Conservation (phyloP, 441 rosid species). For the Lagerstroemia fauriei region DNA sequence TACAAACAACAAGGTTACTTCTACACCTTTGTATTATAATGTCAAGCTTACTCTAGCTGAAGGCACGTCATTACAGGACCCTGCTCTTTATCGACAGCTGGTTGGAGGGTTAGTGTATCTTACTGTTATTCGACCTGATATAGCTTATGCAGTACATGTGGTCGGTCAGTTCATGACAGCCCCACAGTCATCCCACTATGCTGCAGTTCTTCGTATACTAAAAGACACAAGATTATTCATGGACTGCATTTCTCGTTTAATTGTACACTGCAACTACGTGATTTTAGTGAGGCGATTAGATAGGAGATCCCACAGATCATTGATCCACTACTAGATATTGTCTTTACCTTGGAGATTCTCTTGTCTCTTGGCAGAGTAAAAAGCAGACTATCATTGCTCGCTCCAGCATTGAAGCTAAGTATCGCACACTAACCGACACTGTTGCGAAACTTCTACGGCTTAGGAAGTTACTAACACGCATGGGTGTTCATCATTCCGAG, state of each 20-base stretch:
- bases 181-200: neutral
- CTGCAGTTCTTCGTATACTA: neutral
- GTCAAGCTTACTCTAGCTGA: too few relatives aligned
- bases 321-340: neutral
- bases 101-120: neutral
- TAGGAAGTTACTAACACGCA: neutral
- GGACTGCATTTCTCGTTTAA: neutral
- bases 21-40: neutral
- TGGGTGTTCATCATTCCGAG: neutral
- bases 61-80: neutral
- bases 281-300: neutral
- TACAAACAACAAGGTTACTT: neutral
- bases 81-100: neutral
- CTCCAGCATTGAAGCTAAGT: conserved; percentile 1
- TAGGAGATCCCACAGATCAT: neutral
- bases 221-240: neutral
- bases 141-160: neutral
- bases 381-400: neutral
- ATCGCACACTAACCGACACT: neutral
- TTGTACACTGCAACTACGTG: neutral
- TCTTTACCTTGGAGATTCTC: neutral
- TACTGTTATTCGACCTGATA: neutral
- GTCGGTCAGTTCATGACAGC: neutral
- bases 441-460: neutral
- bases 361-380: neutral